Base-by-base conservation (phyloP, 768 basidiomycete genomes). In the Tephrocybe sp. region DNA sequence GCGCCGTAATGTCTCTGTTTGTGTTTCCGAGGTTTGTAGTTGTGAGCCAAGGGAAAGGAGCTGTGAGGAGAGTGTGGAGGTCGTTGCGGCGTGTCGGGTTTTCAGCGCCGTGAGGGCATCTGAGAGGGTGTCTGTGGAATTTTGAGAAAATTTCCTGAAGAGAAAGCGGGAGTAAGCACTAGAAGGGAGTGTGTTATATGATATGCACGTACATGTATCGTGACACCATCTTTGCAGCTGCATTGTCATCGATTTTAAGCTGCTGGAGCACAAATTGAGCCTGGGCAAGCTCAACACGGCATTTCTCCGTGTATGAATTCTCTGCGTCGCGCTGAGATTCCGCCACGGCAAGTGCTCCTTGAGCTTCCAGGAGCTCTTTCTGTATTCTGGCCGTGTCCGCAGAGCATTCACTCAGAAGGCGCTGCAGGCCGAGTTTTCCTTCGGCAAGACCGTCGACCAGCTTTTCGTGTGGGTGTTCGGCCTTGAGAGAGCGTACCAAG, bases 201-300 rank as follows among this genome's bases (percentile, higher is more conserved):
- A n/a, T 43, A 26, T 28, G 13, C 1, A 71, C 83, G 47, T 56
- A 90, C 90, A 92, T 92, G 63, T 92, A 92, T 30, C 87, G 80
- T 22, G 88, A 81, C 24, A 93, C 90, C 80, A 92, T 87, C 59
- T 84, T 87, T 11, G 85, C 84, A 2, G 90, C 89, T 0, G 85
- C 78, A n/a, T 73, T 78, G 49, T 92, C 88, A 41, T 91, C 87
- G 15, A 82, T 63, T 54, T 72, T 69, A 39, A 80, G 69, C 56
- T 70, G 73, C 44, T 87, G 77, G 13, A 88, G 68, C 53, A 83
- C 80, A 1, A 72, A 66, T 35, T 73, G 73, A 3, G 72, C 65
- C 25, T 70, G 63, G 0, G 79, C 75, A 12, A 86, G 65, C 47
- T 78, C 72, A 0, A 55, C 56, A 13, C 75, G 75, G 31, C 80